Evolutionary conservation across 371 early-diverging fungal species (phyloP), one percentile per base, ranked within the genome.

Genomic region (Quaeritorhiza haematococci): DNA sequence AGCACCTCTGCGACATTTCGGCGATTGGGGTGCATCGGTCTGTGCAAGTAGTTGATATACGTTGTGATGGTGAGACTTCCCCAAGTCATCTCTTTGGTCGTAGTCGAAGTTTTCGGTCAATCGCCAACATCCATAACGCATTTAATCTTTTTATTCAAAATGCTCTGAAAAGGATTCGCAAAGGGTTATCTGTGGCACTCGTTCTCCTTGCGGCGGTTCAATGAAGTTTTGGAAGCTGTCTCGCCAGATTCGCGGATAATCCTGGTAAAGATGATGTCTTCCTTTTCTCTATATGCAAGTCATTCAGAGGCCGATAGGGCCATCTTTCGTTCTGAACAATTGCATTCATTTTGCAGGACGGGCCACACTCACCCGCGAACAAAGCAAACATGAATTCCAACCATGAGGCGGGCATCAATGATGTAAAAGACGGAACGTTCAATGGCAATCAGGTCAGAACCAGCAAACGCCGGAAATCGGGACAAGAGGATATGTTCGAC

Each of bases 181-280:
- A 75, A 75, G 52, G 50, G 58, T 0, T 29, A 59, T n/a, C 61
- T 75, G 10, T 75, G 76, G 76, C 44, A 75, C 29, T 47, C 61
- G 17, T 75, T 75, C 51, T 72, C 73, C 1, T 30, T 75, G 26
- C 49, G 64, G 7, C 24, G 38, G 19, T 72, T 75, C 54, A 75
- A 75, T 49, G 34, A 58, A 17, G 21, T 69, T n/a, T 50, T 75
- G 17, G 13, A 13, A 13, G 10, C 21, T 21, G 10, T 47, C 19
- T 13, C 10, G 24, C 48, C 48, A 10, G 48, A 47, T 10, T 38
- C 19, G 38, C 13, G 13, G 19, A 13, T 19, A 38, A 13, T 19
- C 13, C 13, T 19, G 38, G 19, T 13, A 38, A 19, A 13, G 19
- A 13, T 13, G 10, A 38, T 19, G 10, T 38, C 38, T 13, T 13